Base-by-base conservation (phyloP, 1,284 basidiomycete genomes). In the Chalciporus piperatoides region DNA sequence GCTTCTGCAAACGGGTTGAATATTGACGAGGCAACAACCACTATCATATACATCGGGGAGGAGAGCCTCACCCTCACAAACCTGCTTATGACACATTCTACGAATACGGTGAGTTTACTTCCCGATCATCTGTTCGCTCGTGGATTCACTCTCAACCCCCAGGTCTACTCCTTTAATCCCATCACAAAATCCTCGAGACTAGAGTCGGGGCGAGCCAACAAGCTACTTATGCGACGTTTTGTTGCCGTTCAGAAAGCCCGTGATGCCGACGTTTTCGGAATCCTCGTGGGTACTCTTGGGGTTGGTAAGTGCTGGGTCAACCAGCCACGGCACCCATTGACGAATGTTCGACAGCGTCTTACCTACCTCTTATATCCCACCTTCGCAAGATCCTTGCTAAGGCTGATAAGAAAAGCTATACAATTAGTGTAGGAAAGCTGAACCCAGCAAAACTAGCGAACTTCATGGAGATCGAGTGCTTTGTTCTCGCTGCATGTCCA, bases 381-480 rank as follows among this genome's bases (percentile, higher is more conserved):
- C 76, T 97, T 8, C 85, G 94, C 2, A 63, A 71, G 10, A 71
- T 86, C 12, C 77, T 97, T 41, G 68, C 75, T 1, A 74, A 73
- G 35, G 76, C 81, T 0, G 80, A 80, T 53, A 93, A 92, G 71
- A 97, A 97, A 65, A 85, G 82, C 55, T 99, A 99, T 68, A 97
- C 96, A 0, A 84, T 99, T 59, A 91, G 86, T 43, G 96, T 99
- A 0, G 97, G 97, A 27, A 94, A 97, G 68, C 78, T 97, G 49
- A 97, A 93, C 60, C 96, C 96, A 0, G 83, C 94, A 14, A 99
- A 99, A 64, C 76, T 99, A 28, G 96, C 88, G 10, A 99, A 99
- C 66, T 98, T 98, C 67, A 80, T 92, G 60, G 95, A 98, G 67
- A 87, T 99, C 44, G 96, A 98, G 64, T 95, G 93, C 61, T 99